These are phyloP conservation scores for Cladochytrium replicatum DNA, from an alignment of 192 early-diverging fungal genomes.

Conservation along the genomic window DNA sequence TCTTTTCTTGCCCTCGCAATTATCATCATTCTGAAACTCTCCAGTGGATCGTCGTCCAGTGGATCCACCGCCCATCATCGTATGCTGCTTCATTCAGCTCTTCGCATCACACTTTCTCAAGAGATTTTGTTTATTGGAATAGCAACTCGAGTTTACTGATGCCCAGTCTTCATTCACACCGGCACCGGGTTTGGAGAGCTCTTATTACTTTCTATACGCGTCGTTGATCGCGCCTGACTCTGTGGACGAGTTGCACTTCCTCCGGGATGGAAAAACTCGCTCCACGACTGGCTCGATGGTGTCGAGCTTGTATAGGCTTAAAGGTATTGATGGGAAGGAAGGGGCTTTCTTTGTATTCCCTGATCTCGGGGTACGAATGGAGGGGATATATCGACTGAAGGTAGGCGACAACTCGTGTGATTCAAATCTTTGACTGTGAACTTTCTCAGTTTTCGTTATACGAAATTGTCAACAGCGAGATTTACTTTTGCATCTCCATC, in stretches of 20 bases:
- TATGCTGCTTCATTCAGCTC: too few relatives aligned
- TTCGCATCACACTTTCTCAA: too few relatives aligned
- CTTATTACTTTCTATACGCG: slow-evolving; percentile 96
- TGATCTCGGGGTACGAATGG: slow-evolving; percentile 70
- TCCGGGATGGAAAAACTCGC: slow-evolving; percentile 81
- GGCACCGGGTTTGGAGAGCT: too few relatives aligned
- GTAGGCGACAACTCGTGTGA: too few relatives aligned
- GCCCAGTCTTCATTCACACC: too few relatives aligned
- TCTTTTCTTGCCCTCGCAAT: too few relatives aligned
- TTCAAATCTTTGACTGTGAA: too few relatives aligned
- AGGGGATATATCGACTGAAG: slow-evolving; percentile 60
- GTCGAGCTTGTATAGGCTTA: slow-evolving; percentile 80
- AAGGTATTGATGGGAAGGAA: slow-evolving; percentile 75
- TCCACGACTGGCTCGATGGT: slow-evolving; percentile 94
- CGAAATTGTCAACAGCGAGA: slow-evolving; percentile 72
- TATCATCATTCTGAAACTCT: not conserved
- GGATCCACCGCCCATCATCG: slow-evolving; percentile 68
- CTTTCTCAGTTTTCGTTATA: slow-evolving; percentile 74
- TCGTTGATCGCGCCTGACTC: slow-evolving; percentile 74
- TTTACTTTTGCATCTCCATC: slow-evolving; percentile 83
- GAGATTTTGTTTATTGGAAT: too few relatives aligned
- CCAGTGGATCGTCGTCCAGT: slow-evolving; percentile 68
- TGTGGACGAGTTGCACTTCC: slow-evolving; percentile 76
- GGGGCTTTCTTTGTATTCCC: slow-evolving; percentile 96
- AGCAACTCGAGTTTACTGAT: slow-evolving; percentile 21